A percentile compares a stretch with the other conserved stretches of the same genome.
Conservation (phyloP, 1,284 basidiomycete genomes). For the Paramarasmius palmivorus region DNA sequence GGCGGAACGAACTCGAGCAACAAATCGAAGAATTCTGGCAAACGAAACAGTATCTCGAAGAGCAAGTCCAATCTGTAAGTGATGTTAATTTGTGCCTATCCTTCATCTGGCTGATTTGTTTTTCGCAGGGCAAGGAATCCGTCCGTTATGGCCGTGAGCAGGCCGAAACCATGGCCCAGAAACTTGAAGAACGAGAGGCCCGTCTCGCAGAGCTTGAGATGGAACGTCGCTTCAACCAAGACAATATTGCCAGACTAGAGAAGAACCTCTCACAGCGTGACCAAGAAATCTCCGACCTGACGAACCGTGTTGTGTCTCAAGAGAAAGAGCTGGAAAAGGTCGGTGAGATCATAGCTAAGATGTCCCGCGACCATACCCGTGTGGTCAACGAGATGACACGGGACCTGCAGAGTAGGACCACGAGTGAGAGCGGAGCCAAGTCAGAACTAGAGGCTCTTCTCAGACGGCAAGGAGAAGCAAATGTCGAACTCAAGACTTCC, state of each 20-base stretch:
- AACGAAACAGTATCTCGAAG: conserved; percentile 29
- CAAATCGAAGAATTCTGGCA: conserved; percentile 39
- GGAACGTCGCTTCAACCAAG: conserved; percentile 55
- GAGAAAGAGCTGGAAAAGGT: conserved; percentile 52
- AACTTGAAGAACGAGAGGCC: conserved; percentile 58
- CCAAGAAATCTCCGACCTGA: conserved; percentile 43
- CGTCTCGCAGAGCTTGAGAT: conserved; percentile 54
- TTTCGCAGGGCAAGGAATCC: conserved; percentile 49
- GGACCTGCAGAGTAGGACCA: conserved; percentile 46
- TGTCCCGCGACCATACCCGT: conserved; percentile 56
- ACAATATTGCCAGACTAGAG: conserved; percentile 55
- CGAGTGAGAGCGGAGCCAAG: conserved; percentile 47
- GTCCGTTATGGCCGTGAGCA: conserved; percentile 49
- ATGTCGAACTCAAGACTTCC: conserved; percentile 45
- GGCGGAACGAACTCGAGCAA: conserved; percentile 51
- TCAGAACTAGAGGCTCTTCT: conserved; percentile 48
- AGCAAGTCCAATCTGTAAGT: conserved; percentile 54
- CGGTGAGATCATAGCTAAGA: conserved; percentile 50
- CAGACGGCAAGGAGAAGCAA: conserved; percentile 51
- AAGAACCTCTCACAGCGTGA: conserved; percentile 54
- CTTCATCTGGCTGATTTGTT: conserved; percentile 8
- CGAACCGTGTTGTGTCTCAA: conserved; percentile 37
- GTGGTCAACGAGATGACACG: conserved; percentile 52
- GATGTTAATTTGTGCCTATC: neutral
- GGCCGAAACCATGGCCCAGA: conserved; percentile 43